These are phyloP conservation scores for Oidiodendron maius DNA, from an alignment of 495 filamentous ascomycete species.

Conservation along the genomic window DNA sequence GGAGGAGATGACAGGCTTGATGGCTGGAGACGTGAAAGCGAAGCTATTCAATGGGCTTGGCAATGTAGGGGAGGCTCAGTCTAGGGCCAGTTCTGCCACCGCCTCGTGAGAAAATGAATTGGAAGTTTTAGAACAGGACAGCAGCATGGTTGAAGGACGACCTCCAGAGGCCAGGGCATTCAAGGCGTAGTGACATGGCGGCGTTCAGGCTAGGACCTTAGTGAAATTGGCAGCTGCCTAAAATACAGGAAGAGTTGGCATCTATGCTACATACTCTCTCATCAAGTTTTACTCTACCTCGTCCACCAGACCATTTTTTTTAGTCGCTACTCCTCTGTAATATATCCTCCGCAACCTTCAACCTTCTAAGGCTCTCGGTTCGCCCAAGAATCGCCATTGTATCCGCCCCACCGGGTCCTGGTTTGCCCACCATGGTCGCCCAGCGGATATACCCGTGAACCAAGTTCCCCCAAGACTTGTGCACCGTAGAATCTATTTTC, in stretches of 20 bases:
- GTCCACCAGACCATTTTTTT: too few species aligned
- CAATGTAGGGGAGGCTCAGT: constrained; percentile 13
- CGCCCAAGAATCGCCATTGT: constrained; percentile 60
- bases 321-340: neutral
- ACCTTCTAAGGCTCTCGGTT: constrained; percentile 48
- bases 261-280: neutral
- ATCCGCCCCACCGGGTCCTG: constrained; percentile 52
- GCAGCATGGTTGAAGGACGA: neutral
- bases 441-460: constrained; percentile 59
- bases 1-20: constrained; percentile 79
- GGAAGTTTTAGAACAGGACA: neutral
- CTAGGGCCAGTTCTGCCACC: neutral
- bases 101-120: neutral
- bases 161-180: constrained; percentile 7
- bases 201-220: constrained; percentile 10
- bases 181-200: constrained; percentile 8
- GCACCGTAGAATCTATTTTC: constrained; percentile 25
- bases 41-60: constrained; percentile 72
- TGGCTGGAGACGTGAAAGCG: constrained; percentile 79
- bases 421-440: constrained; percentile 51
- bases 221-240: constrained; percentile 5
- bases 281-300: too few species aligned
- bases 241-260: constrained; percentile 12
- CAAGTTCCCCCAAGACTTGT: constrained; percentile 29
- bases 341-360: constrained; percentile 26